Evolutionary conservation across 345 rosid genomes (phyloP), one percentile per base, ranked within the genome.

Genomic region (Dipteronia sinensis): DNA sequence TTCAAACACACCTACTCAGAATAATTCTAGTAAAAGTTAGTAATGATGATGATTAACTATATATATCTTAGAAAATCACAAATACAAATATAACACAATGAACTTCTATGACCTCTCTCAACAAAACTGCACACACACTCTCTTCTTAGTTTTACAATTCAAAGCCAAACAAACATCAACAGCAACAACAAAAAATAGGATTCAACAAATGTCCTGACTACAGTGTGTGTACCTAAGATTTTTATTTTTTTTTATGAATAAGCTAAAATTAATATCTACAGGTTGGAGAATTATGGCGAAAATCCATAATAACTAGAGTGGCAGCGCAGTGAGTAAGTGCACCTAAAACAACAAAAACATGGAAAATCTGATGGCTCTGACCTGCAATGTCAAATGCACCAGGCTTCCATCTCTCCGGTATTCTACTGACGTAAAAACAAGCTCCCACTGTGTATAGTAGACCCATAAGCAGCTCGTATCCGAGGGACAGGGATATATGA

Each of bases 321-420:
- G 99, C 97, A 47, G 86, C 93, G 72, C 88, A 55, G 81, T 97
- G 99, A 66, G 98, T 88, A 73, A 97, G 88, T 4, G 99, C 97
- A 27, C 87, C 99, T 4, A 88, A 86, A 49, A 97, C 98, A 70
- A 94, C 98, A 80, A 93, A 89, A 76, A 94, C 91, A 53, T 97
- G 98, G 82, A 94, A 97, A 63, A 97, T 93, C 86, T 94, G 99
- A 72, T 97, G 99, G 73, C 97, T 97, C 68, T 97, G 99, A 62
- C 99, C 98, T 25, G 91, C 96, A 51, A 93, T 87, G 72, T 97
- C 99, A 16, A 97, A 97, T n/a, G 92, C 88, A 0, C 99, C 97
- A 0, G 99, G 99, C 78, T 89, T 91, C 98, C 98, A 96, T 69
- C 91, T 84, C 77, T 94, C 98, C 0, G 98, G 98, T 75, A 96